phyloP scores from a whole-genome alignment of 345 rosid species.

The Moringa oleifera region DNA sequence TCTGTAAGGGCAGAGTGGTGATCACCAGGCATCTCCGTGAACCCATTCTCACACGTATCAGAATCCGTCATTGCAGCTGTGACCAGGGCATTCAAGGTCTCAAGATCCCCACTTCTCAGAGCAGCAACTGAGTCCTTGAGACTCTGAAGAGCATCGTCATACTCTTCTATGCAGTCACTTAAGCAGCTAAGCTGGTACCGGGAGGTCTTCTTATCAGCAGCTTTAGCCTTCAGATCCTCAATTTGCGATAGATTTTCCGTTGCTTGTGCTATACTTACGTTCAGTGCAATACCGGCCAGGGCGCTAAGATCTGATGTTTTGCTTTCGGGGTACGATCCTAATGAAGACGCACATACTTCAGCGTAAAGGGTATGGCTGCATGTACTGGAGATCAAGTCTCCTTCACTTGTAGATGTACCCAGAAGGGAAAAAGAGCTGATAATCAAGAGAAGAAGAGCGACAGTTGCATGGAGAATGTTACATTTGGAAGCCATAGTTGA shows the following conservation, averaged over 20 bases:
- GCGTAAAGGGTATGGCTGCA: conserved; percentile 18
- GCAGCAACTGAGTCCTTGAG: conserved; percentile 14
- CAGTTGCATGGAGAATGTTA: neutral
- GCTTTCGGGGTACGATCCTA: conserved; percentile 22
- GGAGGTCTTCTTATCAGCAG: neutral
- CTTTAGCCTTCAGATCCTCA: neutral
- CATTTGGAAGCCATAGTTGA: neutral
- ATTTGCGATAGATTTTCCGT: conserved; percentile 10
- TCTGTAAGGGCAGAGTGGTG: conserved; percentile 3
- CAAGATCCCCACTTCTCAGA: conserved; percentile 5
- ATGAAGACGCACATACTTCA: conserved; percentile 14
- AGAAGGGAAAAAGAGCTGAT: neutral
- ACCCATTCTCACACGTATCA: conserved; percentile 21
- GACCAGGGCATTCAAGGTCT: conserved; percentile 13
- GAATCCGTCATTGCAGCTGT: conserved; percentile 26
- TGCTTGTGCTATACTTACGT: conserved; percentile 9
- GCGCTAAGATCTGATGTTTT: conserved; percentile 20
- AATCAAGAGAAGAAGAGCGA: neutral
- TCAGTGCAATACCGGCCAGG: conserved; percentile 18
- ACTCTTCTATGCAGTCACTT: conserved; percentile 10
- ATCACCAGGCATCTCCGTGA: conserved; percentile 2
- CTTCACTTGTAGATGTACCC: neutral
- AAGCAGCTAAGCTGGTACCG: conserved; percentile 7
- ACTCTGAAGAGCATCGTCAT: conserved; percentile 10
- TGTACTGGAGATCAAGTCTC: conserved; percentile 20